Evolutionary conservation across 2,329 filamentous ascomycete genomes (phyloP).

Genomic region (Gnomoniopsis sp.): DNA sequence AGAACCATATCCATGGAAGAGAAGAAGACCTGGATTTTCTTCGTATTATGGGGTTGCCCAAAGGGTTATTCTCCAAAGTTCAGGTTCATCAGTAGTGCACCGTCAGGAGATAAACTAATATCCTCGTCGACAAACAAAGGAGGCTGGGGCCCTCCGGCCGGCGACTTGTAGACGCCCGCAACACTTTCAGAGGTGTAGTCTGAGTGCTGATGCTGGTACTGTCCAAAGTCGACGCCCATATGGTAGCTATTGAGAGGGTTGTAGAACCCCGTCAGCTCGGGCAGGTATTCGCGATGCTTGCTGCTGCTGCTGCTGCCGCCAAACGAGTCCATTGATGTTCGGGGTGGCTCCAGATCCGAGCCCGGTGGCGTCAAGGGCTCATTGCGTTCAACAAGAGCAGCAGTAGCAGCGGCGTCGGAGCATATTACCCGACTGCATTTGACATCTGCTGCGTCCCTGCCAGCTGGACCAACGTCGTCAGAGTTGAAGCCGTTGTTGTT

Average conservation of each 20-base stretch:
- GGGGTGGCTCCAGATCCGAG: background rate
- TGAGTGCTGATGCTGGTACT: background rate
- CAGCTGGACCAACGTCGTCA: too few relatives aligned
- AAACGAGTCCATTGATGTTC: background rate
- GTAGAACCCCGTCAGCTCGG: background rate
- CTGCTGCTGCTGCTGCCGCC: background rate
- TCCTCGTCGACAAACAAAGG: conserved; percentile 6
- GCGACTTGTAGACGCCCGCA: conserved; percentile 19
- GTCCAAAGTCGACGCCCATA: background rate
- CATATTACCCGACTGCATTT: background rate
- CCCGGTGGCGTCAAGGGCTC: conserved; percentile 9
- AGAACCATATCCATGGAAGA: too few relatives aligned
- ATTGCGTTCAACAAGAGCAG: background rate
- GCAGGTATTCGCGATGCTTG: background rate
- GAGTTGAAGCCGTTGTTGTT: background rate
- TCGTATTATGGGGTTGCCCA: too few relatives aligned
- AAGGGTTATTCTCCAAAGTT: background rate
- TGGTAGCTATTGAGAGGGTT: conserved; percentile 2
- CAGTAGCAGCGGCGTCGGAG: too few relatives aligned
- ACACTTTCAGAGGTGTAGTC: conserved; percentile 21
- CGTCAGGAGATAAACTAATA: background rate
- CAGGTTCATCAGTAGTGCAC: conserved; percentile 2
- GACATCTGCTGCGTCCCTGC: background rate
- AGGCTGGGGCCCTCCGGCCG: conserved; percentile 3
- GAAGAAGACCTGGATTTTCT: too few relatives aligned